phyloP scores from a whole-genome alignment of 164 flowering plant species.

The Echeveria elegans region DNA sequence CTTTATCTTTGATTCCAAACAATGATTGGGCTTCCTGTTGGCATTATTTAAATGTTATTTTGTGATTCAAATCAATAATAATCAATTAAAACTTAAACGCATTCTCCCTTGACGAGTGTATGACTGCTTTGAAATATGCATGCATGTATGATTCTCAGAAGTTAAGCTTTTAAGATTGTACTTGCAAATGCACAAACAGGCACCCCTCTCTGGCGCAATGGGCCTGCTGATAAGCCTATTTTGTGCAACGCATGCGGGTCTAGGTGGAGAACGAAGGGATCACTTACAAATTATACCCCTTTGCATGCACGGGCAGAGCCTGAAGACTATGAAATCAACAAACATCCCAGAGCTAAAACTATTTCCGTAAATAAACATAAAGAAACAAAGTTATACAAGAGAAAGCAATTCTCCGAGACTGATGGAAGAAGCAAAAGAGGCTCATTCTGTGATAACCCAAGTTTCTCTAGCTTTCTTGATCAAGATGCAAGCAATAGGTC shows the following conservation, averaged over 20 bases:
- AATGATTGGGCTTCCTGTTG: too few species aligned
- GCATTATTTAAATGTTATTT: too few species aligned
- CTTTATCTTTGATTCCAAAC: too few species aligned
- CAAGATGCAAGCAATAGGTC: conserved; percentile 31
- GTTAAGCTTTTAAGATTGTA: neutral
- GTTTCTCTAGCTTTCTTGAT: conserved; percentile 38
- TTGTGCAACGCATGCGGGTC: conserved; percentile 99
- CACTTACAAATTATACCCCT: conserved; percentile 85
- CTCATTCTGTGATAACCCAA: conserved; percentile 26
- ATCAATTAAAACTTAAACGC: too few species aligned
- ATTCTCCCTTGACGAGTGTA: neutral
- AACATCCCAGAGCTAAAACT: conserved; percentile 38
- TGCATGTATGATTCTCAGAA: neutral
- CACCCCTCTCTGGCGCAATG: conserved; percentile 99
- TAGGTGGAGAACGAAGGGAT: conserved; percentile 95
- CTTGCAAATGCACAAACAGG: conserved; percentile 30
- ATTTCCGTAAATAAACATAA: conserved; percentile 44
- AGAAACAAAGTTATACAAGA: conserved; percentile 47
- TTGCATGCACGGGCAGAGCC: conserved; percentile 66
- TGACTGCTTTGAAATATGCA: neutral
- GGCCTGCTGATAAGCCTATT: conserved; percentile 95
- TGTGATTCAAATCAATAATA: too few species aligned
- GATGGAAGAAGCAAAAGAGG: conserved; percentile 7
- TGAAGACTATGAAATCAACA: conserved; percentile 55
- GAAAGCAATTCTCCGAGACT: conserved; percentile 35